Evolutionary conservation across 2,329 filamentous ascomycete species (phyloP).

Genomic region (Aspergillus floridensis): DNA sequence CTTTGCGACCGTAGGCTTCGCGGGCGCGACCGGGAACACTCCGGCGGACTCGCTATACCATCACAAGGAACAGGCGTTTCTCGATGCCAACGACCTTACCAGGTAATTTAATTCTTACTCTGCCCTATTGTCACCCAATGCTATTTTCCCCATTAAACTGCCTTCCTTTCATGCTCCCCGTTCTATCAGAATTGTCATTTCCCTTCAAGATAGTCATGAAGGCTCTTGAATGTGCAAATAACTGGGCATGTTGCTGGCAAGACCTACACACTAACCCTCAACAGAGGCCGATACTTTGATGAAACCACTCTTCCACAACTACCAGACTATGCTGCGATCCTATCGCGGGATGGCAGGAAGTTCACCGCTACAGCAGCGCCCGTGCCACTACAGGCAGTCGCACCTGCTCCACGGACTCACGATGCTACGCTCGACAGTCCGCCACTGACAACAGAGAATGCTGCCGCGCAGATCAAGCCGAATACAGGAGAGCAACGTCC

Average conservation of each 20-base stretch:
- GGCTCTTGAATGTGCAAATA: too few species aligned
- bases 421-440: slow-evolving; percentile 23
- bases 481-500: slow-evolving; percentile 5
- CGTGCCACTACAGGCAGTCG: slow-evolving; percentile 29
- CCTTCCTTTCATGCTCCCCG: neutral
- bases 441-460: slow-evolving; percentile 17
- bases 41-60: slow-evolving; percentile 53
- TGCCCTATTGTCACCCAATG: slow-evolving; percentile 1
- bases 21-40: slow-evolving; percentile 52
- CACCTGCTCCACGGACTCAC: slow-evolving; percentile 34
- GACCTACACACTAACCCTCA: slow-evolving; percentile 25
- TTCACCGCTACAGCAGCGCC: slow-evolving; percentile 31
- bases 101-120: slow-evolving; percentile 48
- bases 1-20: slow-evolving; percentile 66
- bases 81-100: slow-evolving; percentile 57
- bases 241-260: slow-evolving; percentile 11
- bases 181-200: neutral
- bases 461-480: slow-evolving; percentile 12
- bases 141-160: neutral
- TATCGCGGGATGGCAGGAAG: slow-evolving; percentile 29
- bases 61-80: slow-evolving; percentile 52
- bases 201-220: neutral
- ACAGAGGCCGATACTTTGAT: slow-evolving; percentile 55
- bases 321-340: slow-evolving; percentile 31
- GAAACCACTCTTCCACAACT: slow-evolving; percentile 52